phyloP scores from a whole-genome alignment of 495 filamentous ascomycete species.

The Penicillium roqueforti region DNA sequence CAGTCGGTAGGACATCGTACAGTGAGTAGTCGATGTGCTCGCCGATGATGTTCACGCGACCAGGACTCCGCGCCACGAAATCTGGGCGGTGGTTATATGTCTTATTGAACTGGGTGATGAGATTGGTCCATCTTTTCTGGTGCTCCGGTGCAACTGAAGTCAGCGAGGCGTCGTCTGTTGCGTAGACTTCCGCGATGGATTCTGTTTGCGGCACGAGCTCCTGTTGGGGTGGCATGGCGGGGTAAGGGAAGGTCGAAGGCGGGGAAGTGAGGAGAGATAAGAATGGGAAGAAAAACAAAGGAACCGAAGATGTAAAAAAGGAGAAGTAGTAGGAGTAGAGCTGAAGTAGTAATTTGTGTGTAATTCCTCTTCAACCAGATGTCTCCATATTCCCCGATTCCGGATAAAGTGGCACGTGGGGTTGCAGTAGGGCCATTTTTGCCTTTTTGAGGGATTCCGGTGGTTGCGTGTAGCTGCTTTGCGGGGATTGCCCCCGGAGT shows the following conservation, averaged over 20 bases:
- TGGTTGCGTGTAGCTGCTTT: neutral
- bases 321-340: neutral
- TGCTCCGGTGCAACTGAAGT: constrained; percentile 34
- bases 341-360: neutral
- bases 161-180: constrained; percentile 43
- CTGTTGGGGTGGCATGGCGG: constrained; percentile 43
- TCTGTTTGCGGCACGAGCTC: constrained; percentile 48
- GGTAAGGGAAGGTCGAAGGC: constrained; percentile 13
- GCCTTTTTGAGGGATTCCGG: neutral
- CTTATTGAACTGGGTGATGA: constrained; percentile 67
- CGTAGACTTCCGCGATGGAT: constrained; percentile 48
- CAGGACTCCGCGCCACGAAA: constrained; percentile 86
- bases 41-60: constrained; percentile 96
- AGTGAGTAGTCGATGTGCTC: constrained; percentile 99
- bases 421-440: neutral
- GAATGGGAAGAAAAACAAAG: neutral
- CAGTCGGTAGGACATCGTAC: constrained; percentile 94
- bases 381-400: neutral
- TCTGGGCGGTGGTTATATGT: constrained; percentile 66
- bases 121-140: constrained; percentile 61
- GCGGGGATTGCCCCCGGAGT: neutral
- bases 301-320: neutral
- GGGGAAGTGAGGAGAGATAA: neutral
- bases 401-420: neutral
- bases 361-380: neutral